A percentile compares a stretch with the other conserved stretches of the same genome.
These are phyloP conservation scores for Graphilbum fragrans DNA, from an alignment of 2,329 filamentous ascomycete species.

Conservation along the genomic window DNA sequence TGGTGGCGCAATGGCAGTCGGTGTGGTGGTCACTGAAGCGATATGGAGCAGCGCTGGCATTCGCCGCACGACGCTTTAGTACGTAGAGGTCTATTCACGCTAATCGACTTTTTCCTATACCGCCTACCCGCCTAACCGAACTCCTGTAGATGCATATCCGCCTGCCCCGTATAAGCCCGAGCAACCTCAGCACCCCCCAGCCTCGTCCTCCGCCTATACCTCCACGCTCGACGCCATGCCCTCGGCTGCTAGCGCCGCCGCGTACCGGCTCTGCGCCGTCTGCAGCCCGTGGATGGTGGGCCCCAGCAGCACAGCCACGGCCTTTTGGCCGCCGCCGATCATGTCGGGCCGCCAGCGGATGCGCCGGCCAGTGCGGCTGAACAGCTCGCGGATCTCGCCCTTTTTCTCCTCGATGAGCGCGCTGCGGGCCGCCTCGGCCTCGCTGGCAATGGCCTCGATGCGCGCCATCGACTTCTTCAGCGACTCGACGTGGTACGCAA, in stretches of 20 bases:
- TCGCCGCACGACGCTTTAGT: too few relatives aligned
- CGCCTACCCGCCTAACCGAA: too few relatives aligned
- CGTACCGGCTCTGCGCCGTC: constrained; percentile 38
- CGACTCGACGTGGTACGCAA: constrained; percentile 72
- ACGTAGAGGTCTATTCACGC: too few relatives aligned
- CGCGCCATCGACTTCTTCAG: constrained; percentile 64
- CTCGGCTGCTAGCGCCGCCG: constrained; percentile 12
- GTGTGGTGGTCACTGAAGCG: too few relatives aligned
- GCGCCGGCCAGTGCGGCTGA: constrained; percentile 62
- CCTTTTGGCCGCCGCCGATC: constrained; percentile 62
- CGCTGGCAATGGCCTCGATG: constrained; percentile 66
- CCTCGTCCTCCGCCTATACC: not conserved
- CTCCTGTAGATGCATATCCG: too few relatives aligned
- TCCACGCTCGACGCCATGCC: constrained; percentile 11
- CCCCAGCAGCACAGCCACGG: constrained; percentile 63
- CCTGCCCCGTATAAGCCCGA: too few relatives aligned
- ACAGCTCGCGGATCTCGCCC: constrained; percentile 57
- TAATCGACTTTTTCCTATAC: too few relatives aligned
- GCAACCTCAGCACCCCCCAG: too few relatives aligned
- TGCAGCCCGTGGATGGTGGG: constrained; percentile 61
- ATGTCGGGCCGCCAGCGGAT: constrained; percentile 54
- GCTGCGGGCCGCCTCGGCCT: constrained; percentile 65
- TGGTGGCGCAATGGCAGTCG: too few relatives aligned
- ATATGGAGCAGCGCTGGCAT: too few relatives aligned
- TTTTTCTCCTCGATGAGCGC: constrained; percentile 55